Percentiles rank a stretch among this genome's conserved stretches.
Conservation (phyloP, 2,329 filamentous ascomycete genomes). For the Sporothrix brunneoviolacea region DNA sequence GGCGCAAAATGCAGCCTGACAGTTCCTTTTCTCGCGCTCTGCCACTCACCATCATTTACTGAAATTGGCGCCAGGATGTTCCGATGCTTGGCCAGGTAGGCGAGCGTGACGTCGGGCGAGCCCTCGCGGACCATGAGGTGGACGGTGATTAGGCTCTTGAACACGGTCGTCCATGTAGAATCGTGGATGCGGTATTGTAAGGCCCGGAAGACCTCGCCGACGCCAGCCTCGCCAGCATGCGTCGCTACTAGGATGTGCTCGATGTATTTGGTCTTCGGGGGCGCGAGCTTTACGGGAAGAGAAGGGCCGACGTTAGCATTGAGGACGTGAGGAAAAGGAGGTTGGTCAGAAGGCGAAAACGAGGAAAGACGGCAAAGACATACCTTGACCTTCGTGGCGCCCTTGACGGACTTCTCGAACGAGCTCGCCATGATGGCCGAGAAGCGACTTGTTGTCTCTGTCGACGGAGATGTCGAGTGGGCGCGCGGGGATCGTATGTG, state of each 20-base stretch:
- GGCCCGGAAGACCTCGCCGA: conserved; percentile 91
- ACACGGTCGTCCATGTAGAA: conserved; percentile 98
- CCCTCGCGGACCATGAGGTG: conserved; percentile 98
- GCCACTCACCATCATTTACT: conserved; percentile 75
- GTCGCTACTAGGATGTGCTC: conserved; percentile 96
- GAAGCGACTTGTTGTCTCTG: background rate
- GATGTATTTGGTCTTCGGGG: conserved; percentile 98
- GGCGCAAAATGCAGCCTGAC: too few relatives aligned
- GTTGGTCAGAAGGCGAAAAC: background rate
- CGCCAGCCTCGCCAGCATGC: conserved; percentile 86
- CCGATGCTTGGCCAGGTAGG: conserved; percentile 75
- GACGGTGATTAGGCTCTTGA: conserved; percentile 92
- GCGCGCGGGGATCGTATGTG: background rate
- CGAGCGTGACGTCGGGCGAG: conserved; percentile 77
- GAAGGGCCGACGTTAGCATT: background rate
- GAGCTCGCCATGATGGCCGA: conserved; percentile 63
- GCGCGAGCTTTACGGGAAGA: conserved; percentile 63
- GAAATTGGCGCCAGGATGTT: conserved; percentile 80
- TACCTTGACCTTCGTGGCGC: conserved; percentile 96
- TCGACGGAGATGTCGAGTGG: background rate
- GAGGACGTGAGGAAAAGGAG: background rate
- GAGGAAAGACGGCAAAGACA: conserved; percentile 17
- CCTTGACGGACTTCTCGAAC: conserved; percentile 99
- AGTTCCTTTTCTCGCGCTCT: too few relatives aligned
- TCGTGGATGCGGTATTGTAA: conserved; percentile 84